phyloP scores from a whole-genome alignment of 2,329 filamentous ascomycete genomes.

The Pseudofabraea citricarpa region DNA sequence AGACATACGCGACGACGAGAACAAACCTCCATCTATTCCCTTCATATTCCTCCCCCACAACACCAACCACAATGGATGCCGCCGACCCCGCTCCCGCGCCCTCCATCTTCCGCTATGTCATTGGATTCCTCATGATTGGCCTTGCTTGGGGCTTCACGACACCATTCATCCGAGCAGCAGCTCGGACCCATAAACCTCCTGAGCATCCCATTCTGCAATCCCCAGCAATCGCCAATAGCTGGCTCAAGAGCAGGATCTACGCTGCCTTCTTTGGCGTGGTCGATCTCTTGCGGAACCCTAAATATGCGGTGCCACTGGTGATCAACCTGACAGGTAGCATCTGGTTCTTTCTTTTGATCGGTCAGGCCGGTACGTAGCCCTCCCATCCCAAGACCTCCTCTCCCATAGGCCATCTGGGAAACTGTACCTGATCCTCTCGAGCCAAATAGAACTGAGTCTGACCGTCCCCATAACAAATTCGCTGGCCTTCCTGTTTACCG shows the following conservation, averaged over 20 bases:
- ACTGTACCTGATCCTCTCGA: constrained; percentile 9
- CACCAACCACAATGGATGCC: constrained; percentile 2
- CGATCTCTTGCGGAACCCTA: constrained; percentile 75
- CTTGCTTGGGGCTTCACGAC: constrained; percentile 92
- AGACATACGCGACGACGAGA: neutral
- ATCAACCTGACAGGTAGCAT: constrained; percentile 89
- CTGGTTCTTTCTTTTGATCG: constrained; percentile 95
- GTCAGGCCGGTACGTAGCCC: constrained; percentile 68
- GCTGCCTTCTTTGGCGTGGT: constrained; percentile 68
- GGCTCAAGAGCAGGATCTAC: constrained; percentile 57
- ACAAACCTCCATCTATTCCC: neutral
- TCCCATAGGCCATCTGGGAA: neutral
- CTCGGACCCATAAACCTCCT: constrained; percentile 66
- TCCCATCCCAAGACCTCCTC: constrained; percentile 3
- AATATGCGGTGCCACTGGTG: constrained; percentile 79
- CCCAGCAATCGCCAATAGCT: constrained; percentile 48
- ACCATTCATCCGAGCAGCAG: constrained; percentile 84
- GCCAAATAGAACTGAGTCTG: constrained; percentile 69
- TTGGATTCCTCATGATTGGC: constrained; percentile 87
- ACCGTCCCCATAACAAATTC: constrained; percentile 96
- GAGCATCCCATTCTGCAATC: constrained; percentile 49
- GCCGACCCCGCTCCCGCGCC: constrained; percentile 26
- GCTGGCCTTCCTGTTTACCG: constrained; percentile 91
- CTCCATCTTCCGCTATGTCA: constrained; percentile 71
- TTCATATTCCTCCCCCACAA: neutral